phyloP scores from a whole-genome alignment of 2,329 filamentous ascomycete genomes.

The Cladosporium oxysporum region DNA sequence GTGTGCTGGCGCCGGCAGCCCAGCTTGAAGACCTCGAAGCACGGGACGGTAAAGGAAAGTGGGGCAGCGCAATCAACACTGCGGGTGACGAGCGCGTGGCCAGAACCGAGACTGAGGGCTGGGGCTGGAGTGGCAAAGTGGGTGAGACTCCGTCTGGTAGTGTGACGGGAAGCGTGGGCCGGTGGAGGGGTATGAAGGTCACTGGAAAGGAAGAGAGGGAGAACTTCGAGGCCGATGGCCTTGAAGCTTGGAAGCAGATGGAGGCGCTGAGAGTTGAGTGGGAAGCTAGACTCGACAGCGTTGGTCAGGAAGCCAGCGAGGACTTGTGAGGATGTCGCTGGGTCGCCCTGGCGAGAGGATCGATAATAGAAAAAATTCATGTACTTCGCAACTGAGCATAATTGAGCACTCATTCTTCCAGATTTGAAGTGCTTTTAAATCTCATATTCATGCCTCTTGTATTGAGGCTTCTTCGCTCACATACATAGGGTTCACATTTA shows the following conservation, averaged over 20 bases:
- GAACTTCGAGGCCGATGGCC: slow-evolving; percentile 66
- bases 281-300: slow-evolving; percentile 41
- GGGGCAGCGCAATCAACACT: slow-evolving; percentile 73
- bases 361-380: neutral
- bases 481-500: too few relatives aligned
- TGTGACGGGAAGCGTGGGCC: slow-evolving; percentile 51
- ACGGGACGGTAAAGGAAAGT: slow-evolving; percentile 66
- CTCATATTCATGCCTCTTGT: neutral
- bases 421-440: neutral
- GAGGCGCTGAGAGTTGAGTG: slow-evolving; percentile 39
- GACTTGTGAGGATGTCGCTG: neutral
- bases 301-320: slow-evolving; percentile 10
- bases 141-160: slow-evolving; percentile 48
- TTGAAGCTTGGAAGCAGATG: slow-evolving; percentile 44
- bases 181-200: slow-evolving; percentile 60
- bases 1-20: slow-evolving; percentile 68
- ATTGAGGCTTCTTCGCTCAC: too few relatives aligned
- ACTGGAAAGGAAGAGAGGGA: slow-evolving; percentile 70
- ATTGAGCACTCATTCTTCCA: neutral
- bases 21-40: slow-evolving; percentile 59
- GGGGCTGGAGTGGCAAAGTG: slow-evolving; percentile 66
- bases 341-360: neutral
- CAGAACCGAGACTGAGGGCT: slow-evolving; percentile 81
- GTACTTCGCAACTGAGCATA: neutral
- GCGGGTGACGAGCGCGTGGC: slow-evolving; percentile 63